Evolutionary conservation across 2,329 filamentous ascomycete species (phyloP).

Genomic region (Paracorniculantispora psalliotae): DNA sequence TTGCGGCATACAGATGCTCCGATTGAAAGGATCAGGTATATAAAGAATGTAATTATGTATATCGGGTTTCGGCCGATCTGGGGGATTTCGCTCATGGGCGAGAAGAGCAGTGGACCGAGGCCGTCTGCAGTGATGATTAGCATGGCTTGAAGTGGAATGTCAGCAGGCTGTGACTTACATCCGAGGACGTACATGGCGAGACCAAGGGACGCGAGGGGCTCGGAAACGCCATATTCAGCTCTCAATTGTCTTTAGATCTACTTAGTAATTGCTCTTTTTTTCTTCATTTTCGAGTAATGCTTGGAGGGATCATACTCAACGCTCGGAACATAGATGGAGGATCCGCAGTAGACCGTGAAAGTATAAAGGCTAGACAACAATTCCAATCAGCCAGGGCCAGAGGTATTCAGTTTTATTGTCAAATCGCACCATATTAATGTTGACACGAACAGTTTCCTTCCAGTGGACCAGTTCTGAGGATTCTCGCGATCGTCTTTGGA

Average conservation of each 20-base stretch:
- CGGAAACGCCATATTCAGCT: background rate
- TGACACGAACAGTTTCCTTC: slow-evolving; percentile 30
- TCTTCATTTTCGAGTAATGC: background rate
- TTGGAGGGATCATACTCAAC: background rate
- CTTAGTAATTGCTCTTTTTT: background rate
- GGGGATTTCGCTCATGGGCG: slow-evolving; percentile 62
- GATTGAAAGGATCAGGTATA: slow-evolving; percentile 63
- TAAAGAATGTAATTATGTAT: slow-evolving; percentile 61
- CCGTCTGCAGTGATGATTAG: slow-evolving; percentile 34
- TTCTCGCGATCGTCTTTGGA: slow-evolving; percentile 45
- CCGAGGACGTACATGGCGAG: background rate
- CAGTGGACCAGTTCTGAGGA: slow-evolving; percentile 44
- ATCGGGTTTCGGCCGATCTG: slow-evolving; percentile 61
- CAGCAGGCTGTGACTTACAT: background rate
- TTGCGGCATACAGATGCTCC: background rate
- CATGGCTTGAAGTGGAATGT: background rate
- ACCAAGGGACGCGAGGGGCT: background rate
- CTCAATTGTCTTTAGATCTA: background rate
- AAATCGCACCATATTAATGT: background rate
- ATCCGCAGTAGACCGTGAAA: background rate
- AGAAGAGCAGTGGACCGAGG: slow-evolving; percentile 59
- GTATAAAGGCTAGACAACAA: background rate
- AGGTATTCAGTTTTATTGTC: background rate
- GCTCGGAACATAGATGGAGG: background rate
- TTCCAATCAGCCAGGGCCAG: background rate